A percentile compares a stretch with the other conserved stretches of the same genome.
Conservation (phyloP, 139 green algal genomes). For the Gonium pectorale region DNA sequence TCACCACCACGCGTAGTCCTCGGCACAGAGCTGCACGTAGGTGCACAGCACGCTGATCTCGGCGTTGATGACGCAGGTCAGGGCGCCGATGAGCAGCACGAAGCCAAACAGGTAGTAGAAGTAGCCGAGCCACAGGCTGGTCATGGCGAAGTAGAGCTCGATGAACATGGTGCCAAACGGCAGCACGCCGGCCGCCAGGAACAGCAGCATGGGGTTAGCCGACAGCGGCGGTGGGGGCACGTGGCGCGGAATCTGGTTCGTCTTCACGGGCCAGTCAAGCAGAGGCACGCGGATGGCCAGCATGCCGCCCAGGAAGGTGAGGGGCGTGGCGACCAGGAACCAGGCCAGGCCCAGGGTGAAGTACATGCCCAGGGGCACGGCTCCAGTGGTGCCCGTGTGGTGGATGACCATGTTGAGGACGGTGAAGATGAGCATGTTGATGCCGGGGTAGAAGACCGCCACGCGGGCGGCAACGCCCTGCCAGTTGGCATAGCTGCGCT, state of each 20-base stretch:
- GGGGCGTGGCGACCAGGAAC: slow-evolving; percentile 90
- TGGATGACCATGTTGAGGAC: slow-evolving; percentile 88
- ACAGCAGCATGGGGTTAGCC: slow-evolving; percentile 84
- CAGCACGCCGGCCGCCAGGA: slow-evolving; percentile 90
- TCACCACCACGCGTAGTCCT: slow-evolving; percentile 96
- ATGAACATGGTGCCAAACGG: slow-evolving; percentile 97
- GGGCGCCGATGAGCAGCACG: slow-evolving; percentile 86
- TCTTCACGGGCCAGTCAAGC: slow-evolving; percentile 83
- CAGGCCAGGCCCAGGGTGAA: slow-evolving; percentile 91
- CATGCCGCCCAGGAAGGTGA: slow-evolving; percentile 77
- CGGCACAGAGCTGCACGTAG: slow-evolving; percentile 92
- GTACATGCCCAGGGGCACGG: slow-evolving; percentile 90
- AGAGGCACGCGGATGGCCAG: slow-evolving; percentile 67
- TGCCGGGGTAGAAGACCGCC: slow-evolving; percentile 89
- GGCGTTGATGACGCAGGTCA: slow-evolving; percentile 89
- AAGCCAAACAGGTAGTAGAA: slow-evolving; percentile 98
- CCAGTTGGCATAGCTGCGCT: slow-evolving; percentile 83
- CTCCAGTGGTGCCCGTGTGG: slow-evolving; percentile 83
- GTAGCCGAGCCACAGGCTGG: slow-evolving; percentile 90
- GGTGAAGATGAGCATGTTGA: slow-evolving; percentile 82
- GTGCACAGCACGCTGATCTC: slow-evolving; percentile 90
- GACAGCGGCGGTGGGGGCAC: slow-evolving; percentile 83
- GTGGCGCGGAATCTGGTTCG: slow-evolving; percentile 98
- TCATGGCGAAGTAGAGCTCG: slow-evolving; percentile 98
- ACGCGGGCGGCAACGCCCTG: slow-evolving; percentile 57